Conservation (phyloP, 164 flowering plant species). For the Liquidambar formosana region DNA sequence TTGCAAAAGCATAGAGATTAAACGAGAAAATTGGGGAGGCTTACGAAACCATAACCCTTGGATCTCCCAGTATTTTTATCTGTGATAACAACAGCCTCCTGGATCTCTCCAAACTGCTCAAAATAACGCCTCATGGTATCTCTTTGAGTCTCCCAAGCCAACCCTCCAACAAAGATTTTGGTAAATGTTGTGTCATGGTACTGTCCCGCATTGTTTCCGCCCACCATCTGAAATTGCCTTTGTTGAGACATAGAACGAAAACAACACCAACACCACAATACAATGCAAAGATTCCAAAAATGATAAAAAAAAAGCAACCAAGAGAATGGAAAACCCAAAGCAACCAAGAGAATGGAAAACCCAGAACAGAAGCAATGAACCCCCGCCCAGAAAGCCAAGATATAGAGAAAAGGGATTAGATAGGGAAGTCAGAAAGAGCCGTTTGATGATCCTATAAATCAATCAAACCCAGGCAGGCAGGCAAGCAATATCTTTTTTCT, state of each 20-base stretch:
- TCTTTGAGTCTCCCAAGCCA: slow-evolving; percentile 75
- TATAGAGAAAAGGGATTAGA: not conserved
- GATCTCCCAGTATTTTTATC: slow-evolving; percentile 48
- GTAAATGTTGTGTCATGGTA: slow-evolving; percentile 33
- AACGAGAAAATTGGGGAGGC: not conserved
- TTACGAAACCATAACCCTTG: slow-evolving; percentile 60
- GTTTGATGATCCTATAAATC: slow-evolving; percentile 29
- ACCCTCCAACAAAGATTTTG: slow-evolving; percentile 61
- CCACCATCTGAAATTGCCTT: slow-evolving; percentile 55
- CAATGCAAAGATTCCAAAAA: not conserved
- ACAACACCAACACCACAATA: not conserved
- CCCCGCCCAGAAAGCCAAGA: slow-evolving; percentile 5
- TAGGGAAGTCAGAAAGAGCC: slow-evolving; percentile 7
- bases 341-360: too few relatives aligned
- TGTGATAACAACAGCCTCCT: slow-evolving; percentile 49
- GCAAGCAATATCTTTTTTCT: too few relatives aligned
- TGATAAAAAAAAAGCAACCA: not conserved
- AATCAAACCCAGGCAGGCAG: too few relatives aligned
- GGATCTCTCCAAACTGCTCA: slow-evolving; percentile 59
- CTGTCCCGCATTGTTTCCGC: slow-evolving; percentile 3
- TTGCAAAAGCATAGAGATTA: too few relatives aligned
- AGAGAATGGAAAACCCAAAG: not conserved
- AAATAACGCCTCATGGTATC: slow-evolving; percentile 40
- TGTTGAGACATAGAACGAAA: slow-evolving; percentile 49
- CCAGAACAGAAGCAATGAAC: not conserved